Evolutionary conservation across 768 basidiomycete species (phyloP).

Genomic region (Psilocybe azurescens): DNA sequence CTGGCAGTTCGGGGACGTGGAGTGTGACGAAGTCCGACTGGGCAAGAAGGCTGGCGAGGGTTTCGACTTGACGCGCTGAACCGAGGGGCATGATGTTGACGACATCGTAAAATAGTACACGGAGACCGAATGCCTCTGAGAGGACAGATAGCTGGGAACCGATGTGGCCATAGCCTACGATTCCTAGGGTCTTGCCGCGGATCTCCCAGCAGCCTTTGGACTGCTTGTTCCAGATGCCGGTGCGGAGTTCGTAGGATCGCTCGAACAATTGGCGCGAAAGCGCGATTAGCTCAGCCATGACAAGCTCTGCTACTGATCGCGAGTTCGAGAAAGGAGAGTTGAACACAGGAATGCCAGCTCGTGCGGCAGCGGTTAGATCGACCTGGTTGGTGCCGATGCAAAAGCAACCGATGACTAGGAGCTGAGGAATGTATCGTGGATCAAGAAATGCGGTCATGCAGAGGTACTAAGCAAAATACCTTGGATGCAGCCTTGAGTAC

Average conservation of each 20-base stretch:
- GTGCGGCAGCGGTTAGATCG: slow-evolving; percentile 81
- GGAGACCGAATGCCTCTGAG: slow-evolving; percentile 94
- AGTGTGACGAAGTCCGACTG: slow-evolving; percentile 94
- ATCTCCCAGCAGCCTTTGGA: slow-evolving; percentile 99
- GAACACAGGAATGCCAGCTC: slow-evolving; percentile 95
- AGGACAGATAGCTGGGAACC: slow-evolving; percentile 97
- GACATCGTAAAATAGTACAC: slow-evolving; percentile 94
- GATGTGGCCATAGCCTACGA: slow-evolving; percentile 98
- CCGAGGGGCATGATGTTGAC: slow-evolving; percentile 98
- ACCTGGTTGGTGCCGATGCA: slow-evolving; percentile 99
- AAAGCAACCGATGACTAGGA: slow-evolving; percentile 97
- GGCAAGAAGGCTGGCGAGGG: slow-evolving; percentile 71
- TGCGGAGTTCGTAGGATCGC: slow-evolving; percentile 84
- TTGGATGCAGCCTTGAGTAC: slow-evolving; percentile 89
- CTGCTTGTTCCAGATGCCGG: slow-evolving; percentile 98
- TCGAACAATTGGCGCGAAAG: slow-evolving; percentile 95
- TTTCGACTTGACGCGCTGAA: slow-evolving; percentile 88
- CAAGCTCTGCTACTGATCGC: slow-evolving; percentile 97
- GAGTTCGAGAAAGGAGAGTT: slow-evolving; percentile 99
- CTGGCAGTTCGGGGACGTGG: slow-evolving; percentile 95
- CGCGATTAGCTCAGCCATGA: slow-evolving; percentile 91
- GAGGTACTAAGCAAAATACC: slow-evolving; percentile 42
- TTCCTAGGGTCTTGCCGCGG: slow-evolving; percentile 96
- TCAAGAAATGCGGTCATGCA: neutral
- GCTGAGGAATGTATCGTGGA: slow-evolving; percentile 48